Conservation (phyloP, 2,329 filamentous ascomycete species). For the Xylariales sp. region DNA sequence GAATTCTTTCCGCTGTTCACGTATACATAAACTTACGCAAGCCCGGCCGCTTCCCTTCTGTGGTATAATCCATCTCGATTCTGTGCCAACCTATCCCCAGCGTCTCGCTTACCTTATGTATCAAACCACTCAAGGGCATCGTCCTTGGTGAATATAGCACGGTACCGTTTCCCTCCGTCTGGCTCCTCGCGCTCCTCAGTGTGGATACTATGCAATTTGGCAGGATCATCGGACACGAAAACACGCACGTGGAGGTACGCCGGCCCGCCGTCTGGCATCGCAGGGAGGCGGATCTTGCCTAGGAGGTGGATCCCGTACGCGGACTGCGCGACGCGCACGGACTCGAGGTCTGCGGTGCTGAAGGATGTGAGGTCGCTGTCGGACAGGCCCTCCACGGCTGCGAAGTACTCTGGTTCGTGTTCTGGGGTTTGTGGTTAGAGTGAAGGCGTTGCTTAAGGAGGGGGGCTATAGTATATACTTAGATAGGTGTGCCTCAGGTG, state of each 20-base stretch:
- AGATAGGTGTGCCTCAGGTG: slow-evolving; percentile 53
- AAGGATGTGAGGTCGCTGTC: slow-evolving; percentile 55
- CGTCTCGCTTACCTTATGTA: slow-evolving; percentile 47
- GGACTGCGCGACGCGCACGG: slow-evolving; percentile 58
- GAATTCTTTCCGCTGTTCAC: neutral
- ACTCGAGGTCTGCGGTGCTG: slow-evolving; percentile 54
- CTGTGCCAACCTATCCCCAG: neutral
- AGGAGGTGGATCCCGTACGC: slow-evolving; percentile 63
- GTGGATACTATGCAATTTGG: slow-evolving; percentile 60
- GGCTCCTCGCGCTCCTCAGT: slow-evolving; percentile 58
- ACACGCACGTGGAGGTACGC: slow-evolving; percentile 62
- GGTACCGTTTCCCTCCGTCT: slow-evolving; percentile 58
- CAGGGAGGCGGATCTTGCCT: slow-evolving; percentile 61
- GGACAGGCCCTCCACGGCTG: slow-evolving; percentile 56
- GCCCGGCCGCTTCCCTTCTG: neutral
- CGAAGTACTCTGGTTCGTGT: slow-evolving; percentile 67
- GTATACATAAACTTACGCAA: neutral
- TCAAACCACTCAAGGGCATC: slow-evolving; percentile 67
- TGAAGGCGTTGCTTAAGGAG: neutral
- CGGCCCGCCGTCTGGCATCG: slow-evolving; percentile 52
- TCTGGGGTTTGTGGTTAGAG: slow-evolving; percentile 47
- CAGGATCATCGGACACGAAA: slow-evolving; percentile 56
- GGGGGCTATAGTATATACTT: slow-evolving; percentile 36
- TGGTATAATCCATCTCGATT: neutral
- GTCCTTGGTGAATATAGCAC: slow-evolving; percentile 59